phyloP scores from a whole-genome alignment of 768 basidiomycete genomes.

The Amyloporia xantha region DNA sequence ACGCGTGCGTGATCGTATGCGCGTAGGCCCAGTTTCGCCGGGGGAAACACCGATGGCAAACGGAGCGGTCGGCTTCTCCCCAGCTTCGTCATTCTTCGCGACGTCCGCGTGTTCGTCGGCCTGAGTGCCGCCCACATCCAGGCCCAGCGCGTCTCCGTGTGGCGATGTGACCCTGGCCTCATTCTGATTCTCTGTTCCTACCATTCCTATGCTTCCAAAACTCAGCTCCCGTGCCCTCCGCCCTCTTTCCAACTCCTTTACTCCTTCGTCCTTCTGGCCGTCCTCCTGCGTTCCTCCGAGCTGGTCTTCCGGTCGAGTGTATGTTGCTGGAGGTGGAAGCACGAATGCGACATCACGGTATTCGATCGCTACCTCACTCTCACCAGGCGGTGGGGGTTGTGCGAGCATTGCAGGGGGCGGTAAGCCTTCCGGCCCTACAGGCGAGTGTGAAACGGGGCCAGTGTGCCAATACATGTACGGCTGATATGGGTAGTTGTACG shows the following conservation, averaged over 20 bases:
- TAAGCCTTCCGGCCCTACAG: conserved; percentile 6
- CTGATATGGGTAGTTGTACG: conserved; percentile 27
- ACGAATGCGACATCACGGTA: conserved; percentile 26
- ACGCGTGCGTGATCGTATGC: conserved; percentile 24
- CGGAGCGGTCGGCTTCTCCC: conserved; percentile 27
- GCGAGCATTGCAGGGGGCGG: conserved; percentile 27
- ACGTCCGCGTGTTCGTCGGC: neutral
- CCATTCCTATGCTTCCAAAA: conserved; percentile 44
- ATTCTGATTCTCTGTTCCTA: conserved; percentile 18
- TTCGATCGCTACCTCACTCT: conserved; percentile 30
- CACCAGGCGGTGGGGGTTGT: conserved; percentile 27
- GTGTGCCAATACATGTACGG: conserved; percentile 33
- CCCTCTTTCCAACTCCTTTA: conserved; percentile 6
- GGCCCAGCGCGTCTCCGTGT: conserved; percentile 3
- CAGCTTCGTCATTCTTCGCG: conserved; percentile 7
- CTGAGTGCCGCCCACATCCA: conserved; percentile 3
- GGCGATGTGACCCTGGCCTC: neutral
- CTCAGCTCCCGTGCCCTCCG: conserved; percentile 31
- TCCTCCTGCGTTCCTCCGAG: neutral
- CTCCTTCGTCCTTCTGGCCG: neutral
- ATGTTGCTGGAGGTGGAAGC: conserved; percentile 13
- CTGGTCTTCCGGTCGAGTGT: conserved; percentile 9
- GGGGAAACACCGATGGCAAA: conserved; percentile 43
- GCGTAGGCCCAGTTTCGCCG: conserved; percentile 26
- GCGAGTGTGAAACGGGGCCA: conserved; percentile 4